phyloP scores from a whole-genome alignment of 2,329 filamentous ascomycete species.

The Xylariaceae sp. region DNA sequence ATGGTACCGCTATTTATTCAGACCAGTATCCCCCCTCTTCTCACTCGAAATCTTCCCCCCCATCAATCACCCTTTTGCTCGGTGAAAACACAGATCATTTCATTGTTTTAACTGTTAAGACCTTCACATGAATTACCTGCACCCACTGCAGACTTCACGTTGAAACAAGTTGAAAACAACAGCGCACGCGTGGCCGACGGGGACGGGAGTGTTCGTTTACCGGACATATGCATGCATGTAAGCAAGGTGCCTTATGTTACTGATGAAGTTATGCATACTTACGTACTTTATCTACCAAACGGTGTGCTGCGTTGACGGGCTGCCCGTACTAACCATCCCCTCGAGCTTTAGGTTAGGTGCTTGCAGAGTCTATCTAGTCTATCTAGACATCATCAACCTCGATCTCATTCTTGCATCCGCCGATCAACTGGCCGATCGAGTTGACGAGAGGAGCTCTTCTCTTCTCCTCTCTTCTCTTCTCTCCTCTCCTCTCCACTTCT shows the following conservation, averaged over 20 bases:
- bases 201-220: neutral
- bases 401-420: neutral
- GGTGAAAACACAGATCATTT: neutral
- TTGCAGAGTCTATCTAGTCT: neutral
- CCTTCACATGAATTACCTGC: neutral
- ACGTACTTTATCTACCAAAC: neutral
- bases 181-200: neutral
- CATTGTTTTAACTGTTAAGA: neutral
- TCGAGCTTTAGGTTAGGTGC: neutral
- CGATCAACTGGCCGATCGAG: neutral
- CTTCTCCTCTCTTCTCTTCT: neutral
- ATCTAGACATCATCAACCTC: neutral
- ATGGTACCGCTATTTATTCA: constrained; percentile 5
- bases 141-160: neutral
- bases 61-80: neutral
- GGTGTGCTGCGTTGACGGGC: no score
- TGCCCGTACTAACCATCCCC: neutral
- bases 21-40: neutral
- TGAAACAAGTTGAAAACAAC: neutral
- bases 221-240: neutral
- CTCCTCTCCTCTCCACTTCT: no score
- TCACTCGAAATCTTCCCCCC: neutral
- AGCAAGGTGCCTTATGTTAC: neutral
- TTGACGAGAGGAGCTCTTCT: neutral
- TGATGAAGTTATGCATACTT: neutral